phyloP scores from a whole-genome alignment of 2,329 filamentous ascomycete genomes.

The Aspergillus unguis region DNA sequence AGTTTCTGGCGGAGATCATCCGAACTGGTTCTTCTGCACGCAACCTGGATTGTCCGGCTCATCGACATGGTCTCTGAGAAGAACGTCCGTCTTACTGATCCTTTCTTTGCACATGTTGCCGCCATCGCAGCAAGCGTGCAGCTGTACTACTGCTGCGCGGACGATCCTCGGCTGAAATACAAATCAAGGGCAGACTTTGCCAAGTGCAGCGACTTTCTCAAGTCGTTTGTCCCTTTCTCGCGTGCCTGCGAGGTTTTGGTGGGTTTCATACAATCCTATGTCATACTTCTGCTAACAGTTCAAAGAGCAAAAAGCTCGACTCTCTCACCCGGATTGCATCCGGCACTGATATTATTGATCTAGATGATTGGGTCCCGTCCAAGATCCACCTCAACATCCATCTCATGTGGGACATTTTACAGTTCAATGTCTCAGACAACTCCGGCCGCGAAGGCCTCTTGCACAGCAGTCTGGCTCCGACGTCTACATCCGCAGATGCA shows the following conservation, averaged over 20 bases:
- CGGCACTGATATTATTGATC: slow-evolving; percentile 47
- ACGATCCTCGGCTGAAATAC: slow-evolving; percentile 48
- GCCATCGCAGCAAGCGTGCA: slow-evolving; percentile 55
- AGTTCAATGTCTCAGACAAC: slow-evolving; percentile 43
- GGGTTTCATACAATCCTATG: slow-evolving; percentile 15
- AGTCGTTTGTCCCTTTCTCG: slow-evolving; percentile 49
- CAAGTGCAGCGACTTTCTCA: slow-evolving; percentile 50
- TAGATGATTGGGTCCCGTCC: slow-evolving; percentile 52
- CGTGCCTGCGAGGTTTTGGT: slow-evolving; percentile 48
- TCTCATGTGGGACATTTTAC: slow-evolving; percentile 53
- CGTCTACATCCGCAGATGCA: slow-evolving; percentile 23
- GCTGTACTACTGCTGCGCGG: slow-evolving; percentile 53
- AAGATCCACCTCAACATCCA: slow-evolving; percentile 53
- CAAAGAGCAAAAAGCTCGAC: slow-evolving; percentile 48
- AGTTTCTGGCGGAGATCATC: slow-evolving; percentile 54
- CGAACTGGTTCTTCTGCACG: slow-evolving; percentile 51
- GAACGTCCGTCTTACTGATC: slow-evolving; percentile 49
- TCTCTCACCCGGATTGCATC: slow-evolving; percentile 51
- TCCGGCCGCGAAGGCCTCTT: slow-evolving; percentile 39
- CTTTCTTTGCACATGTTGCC: slow-evolving; percentile 52
- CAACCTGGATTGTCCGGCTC: slow-evolving; percentile 54
- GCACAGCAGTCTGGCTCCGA: slow-evolving; percentile 40
- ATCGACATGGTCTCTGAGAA: slow-evolving; percentile 55
- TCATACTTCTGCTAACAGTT: slow-evolving; percentile 7
- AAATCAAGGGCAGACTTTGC: slow-evolving; percentile 53